A percentile compares a stretch with the other conserved stretches of the same genome.
phyloP scores from a whole-genome alignment of 1,284 basidiomycete species.

The Naganishia sp. region DNA sequence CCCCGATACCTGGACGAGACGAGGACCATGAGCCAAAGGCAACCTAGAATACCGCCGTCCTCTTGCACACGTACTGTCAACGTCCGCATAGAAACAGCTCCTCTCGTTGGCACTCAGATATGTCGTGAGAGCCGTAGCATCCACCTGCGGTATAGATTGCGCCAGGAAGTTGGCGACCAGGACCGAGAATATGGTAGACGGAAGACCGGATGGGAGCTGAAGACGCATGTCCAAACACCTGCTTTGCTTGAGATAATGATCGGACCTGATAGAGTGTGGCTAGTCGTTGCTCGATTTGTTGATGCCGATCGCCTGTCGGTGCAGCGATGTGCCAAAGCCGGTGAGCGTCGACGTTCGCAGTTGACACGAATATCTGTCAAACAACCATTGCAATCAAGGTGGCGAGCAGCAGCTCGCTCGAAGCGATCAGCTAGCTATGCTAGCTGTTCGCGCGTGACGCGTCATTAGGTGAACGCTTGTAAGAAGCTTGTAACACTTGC shows the following conservation, averaged over 20 bases:
- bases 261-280: neutral
- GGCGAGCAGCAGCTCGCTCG: too few species aligned
- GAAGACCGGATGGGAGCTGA: slow-evolving; percentile 6
- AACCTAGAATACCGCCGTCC: neutral
- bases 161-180: slow-evolving; percentile 3
- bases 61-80: slow-evolving; percentile 60
- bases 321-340: too few species aligned
- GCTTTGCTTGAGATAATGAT: neutral
- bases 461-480: neutral
- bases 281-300: neutral
- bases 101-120: slow-evolving; percentile 81
- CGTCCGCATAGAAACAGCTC: slow-evolving; percentile 92
- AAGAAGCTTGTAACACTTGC: too few species aligned
- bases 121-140: slow-evolving; percentile 72
- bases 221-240: slow-evolving; percentile 7
- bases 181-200: slow-evolving; percentile 5
- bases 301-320: too few species aligned
- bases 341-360: too few species aligned
- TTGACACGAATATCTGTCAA: too few species aligned
- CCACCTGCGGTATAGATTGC: neutral
- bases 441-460: too few species aligned
- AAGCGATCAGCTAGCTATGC: too few species aligned
- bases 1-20: slow-evolving; percentile 40
- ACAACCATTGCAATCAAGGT: too few species aligned
- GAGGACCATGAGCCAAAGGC: neutral